Evolutionary conservation across 176 grass and related monocot genomes (phyloP).

Genomic region (Carex pumila): DNA sequence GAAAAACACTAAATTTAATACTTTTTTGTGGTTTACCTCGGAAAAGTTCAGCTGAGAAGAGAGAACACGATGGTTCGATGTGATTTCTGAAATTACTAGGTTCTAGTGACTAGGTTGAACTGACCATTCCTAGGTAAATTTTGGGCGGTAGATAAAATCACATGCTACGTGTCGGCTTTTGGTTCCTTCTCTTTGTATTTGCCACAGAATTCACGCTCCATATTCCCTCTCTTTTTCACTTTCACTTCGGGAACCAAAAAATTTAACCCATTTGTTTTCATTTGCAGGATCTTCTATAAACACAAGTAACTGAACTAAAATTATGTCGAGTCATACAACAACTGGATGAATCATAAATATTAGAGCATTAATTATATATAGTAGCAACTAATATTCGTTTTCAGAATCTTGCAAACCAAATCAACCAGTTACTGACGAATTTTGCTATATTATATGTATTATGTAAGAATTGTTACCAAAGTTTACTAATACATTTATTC

Average conservation of each 20-base stretch:
- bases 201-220: conserved; percentile 12
- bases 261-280: neutral
- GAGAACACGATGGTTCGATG: neutral
- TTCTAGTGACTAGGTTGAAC: conserved; percentile 19
- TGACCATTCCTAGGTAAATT: conserved; percentile 9
- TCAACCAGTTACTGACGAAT: neutral
- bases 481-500: too few species aligned
- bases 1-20: neutral
- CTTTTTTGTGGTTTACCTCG: neutral
- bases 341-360: neutral
- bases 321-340: neutral
- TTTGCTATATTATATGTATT: neutral
- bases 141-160: neutral
- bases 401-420: neutral
- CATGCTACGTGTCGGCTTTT: conserved; percentile 22
- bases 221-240: neutral
- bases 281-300: neutral
- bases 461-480: neutral
- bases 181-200: conserved; percentile 5
- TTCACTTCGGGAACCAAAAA: neutral
- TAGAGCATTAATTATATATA: neutral
- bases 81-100: conserved; percentile 24
- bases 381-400: neutral
- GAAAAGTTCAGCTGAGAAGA: neutral
- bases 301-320: neutral